Base-by-base conservation (phyloP, 805 yeast species). In the Candida koratica region DNA sequence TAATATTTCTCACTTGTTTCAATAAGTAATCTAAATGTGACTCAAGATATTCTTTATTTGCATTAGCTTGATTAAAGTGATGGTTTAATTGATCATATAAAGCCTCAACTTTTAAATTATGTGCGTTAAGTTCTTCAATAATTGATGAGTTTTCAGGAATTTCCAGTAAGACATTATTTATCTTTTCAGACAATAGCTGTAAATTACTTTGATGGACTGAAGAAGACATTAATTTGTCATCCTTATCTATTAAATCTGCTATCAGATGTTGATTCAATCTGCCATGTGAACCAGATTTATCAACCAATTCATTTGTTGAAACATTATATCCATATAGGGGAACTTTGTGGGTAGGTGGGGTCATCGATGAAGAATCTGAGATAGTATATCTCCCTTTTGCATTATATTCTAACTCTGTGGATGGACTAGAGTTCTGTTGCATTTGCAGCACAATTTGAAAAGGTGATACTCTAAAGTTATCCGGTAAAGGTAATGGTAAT, bases 1-100 rank as follows among this genome's bases (percentile, higher is more conserved):
- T 45, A 4, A 64, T 36, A 2, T 42, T 41, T 1, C 36, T 32
- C 12, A 60, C 44, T 41, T 61, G 65, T 4, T 42, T 49, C 8
- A 43, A 25, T 20, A 67, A 45, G 42, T 65, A 58, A 4, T 37
- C 32, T 6, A 55, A 47, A 37, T 65, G 70, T 14, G 43, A 45
- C 7, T 48, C 59, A 16, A 67, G 52, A 20, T 52, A 59, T 5
- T 42, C 48, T 12, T 56, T 49, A 44, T 67, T 67, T 6, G 62
- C 67, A 12, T 37, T 28, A 1, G 71, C 71, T 41, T 61, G 69
- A 10, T 44, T 52, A 36, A 52, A 46, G 39, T 65, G 71, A 35
- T 59, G 62, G 16, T 24, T 43, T 11, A 67, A 48, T 41, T 67
- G 71, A 1, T 49, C 39, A 32, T 53, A 49, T 7, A 67, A 47